Percentiles rank a stretch among this genome's conserved stretches.
phyloP scores from a whole-genome alignment of 805 yeast species.

The Schizosaccharomyces octosporus region DNA sequence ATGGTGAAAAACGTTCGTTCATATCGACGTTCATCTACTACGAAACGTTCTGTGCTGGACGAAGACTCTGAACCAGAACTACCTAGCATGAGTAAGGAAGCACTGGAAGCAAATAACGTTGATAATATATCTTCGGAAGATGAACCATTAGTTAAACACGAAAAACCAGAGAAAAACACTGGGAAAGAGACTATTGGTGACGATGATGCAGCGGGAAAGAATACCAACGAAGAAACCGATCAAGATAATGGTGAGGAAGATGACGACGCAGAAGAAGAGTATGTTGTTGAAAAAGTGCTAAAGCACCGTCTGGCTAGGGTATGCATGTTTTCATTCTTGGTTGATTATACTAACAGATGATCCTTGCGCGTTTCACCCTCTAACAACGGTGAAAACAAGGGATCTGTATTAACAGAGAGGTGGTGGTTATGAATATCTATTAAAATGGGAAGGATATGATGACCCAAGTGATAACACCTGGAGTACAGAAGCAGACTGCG shows the following conservation, averaged over 20 bases:
- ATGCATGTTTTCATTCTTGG: neutral
- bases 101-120: neutral
- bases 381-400: neutral
- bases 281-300: neutral
- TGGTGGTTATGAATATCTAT: neutral
- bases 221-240: neutral
- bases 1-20: neutral
- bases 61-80: neutral
- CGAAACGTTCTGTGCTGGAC: neutral
- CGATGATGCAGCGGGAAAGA: neutral
- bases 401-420: neutral
- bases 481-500: neutral
- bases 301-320: neutral
- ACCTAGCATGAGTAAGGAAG: neutral
- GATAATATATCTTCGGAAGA: neutral
- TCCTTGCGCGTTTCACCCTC: neutral
- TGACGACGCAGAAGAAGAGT: neutral
- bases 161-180: neutral
- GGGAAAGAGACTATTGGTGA: neutral
- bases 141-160: neutral
- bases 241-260: neutral
- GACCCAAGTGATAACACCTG: neutral
- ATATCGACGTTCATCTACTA: neutral
- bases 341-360: neutral
- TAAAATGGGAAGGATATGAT: conserved; percentile 2